Conservation (phyloP, 1,139 yeast species). For the Lodderomyces jiufengensis region DNA sequence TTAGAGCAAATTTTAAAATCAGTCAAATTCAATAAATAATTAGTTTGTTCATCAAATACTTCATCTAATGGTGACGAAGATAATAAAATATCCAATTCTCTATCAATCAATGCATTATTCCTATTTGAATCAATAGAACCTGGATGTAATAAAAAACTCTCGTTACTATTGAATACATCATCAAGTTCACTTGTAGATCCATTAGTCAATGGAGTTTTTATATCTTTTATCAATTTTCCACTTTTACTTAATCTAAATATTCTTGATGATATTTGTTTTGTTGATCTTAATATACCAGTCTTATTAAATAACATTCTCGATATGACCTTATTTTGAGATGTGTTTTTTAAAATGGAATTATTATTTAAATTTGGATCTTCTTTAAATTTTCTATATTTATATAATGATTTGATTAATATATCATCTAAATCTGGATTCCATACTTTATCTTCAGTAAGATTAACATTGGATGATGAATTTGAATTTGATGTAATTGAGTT, state of each 20-base stretch:
- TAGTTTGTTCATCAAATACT: constrained; percentile 5
- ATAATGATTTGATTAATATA: constrained; percentile 32
- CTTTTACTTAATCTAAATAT: constrained; percentile 24
- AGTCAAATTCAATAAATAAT: constrained; percentile 10
- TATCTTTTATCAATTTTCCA: constrained; percentile 15
- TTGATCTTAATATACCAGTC: constrained; percentile 35
- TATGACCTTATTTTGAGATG: constrained; percentile 41
- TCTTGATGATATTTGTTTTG: constrained; percentile 41
- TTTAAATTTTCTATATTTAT: constrained; percentile 34
- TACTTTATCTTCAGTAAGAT: constrained; percentile 24
- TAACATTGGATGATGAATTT: constrained; percentile 11
- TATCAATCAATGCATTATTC: constrained; percentile 22
- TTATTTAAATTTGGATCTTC: constrained; percentile 23
- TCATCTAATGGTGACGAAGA: constrained; percentile 26
- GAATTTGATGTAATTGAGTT: constrained; percentile 5
- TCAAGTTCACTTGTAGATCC: constrained; percentile 16
- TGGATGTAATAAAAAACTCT: too few species aligned
- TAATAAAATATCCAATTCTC: constrained; percentile 24
- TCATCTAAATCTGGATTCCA: constrained; percentile 41
- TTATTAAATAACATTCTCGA: constrained; percentile 40
- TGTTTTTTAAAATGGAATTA: constrained; percentile 27
- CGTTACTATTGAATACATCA: constrained; percentile 18
- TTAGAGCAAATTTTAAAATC: constrained; percentile 14
- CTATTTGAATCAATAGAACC: constrained; percentile 17
- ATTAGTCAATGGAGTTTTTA: constrained; percentile 13